Conservation (phyloP, 2,329 filamentous ascomycete genomes). For the Aciculosporium take region DNA sequence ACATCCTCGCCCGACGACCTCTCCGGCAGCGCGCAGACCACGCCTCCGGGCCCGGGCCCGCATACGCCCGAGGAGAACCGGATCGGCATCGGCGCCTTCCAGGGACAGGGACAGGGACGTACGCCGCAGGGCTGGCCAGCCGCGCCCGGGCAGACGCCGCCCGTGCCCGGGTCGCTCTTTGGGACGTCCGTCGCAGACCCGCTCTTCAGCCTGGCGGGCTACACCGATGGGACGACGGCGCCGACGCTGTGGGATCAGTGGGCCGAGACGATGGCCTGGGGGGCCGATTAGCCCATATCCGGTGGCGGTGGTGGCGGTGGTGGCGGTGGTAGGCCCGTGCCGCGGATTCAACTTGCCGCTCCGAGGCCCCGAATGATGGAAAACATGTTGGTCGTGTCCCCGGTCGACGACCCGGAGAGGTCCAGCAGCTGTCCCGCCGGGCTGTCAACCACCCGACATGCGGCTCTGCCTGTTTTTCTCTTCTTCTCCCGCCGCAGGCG, state of each 20-base stretch:
- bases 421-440: too few species aligned
- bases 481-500: too few species aligned
- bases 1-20: slow-evolving; percentile 17
- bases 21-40: slow-evolving; percentile 16
- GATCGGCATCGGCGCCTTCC: slow-evolving; percentile 19
- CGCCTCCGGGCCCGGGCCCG: slow-evolving; percentile 19
- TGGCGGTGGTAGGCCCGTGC: too few species aligned
- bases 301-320: slow-evolving; percentile 9
- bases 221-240: neutral
- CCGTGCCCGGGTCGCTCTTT: slow-evolving; percentile 17
- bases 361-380: too few species aligned
- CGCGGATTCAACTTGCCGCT: too few species aligned
- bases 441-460: too few species aligned
- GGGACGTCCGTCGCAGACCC: slow-evolving; percentile 15
- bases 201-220: slow-evolving; percentile 1
- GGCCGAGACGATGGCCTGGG: slow-evolving; percentile 10
- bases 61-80: slow-evolving; percentile 23
- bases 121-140: slow-evolving; percentile 18
- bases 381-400: too few species aligned
- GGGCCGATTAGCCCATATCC: neutral
- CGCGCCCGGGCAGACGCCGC: slow-evolving; percentile 3
- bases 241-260: slow-evolving; percentile 10
- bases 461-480: too few species aligned
- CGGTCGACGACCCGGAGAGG: too few species aligned
- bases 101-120: slow-evolving; percentile 20